phyloP scores from a whole-genome alignment of 176 grass and related monocot species.

The Tillandsia leiboldiana region DNA sequence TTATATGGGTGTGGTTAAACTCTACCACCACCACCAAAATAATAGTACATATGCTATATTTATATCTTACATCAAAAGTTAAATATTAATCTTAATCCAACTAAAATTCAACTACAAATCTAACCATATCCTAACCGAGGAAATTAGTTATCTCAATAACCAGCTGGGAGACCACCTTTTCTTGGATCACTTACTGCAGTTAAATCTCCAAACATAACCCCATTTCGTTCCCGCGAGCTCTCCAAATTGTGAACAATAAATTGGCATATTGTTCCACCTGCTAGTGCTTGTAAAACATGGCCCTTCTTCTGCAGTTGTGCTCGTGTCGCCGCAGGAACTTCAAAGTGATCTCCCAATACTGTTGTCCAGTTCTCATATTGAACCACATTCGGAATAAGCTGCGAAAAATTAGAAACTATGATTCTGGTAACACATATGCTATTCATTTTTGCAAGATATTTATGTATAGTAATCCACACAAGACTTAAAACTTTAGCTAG shows the following conservation, averaged over 20 bases:
- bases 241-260: conserved; percentile 55
- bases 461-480: too few species aligned
- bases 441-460: too few species aligned
- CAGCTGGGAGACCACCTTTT: conserved; percentile 83
- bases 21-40: too few species aligned
- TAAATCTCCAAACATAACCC: conserved; percentile 28
- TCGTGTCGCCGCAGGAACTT: conserved; percentile 53
- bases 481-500: too few species aligned
- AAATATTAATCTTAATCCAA: too few species aligned
- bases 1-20: too few species aligned
- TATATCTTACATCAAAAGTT: too few species aligned
- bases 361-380: conserved; percentile 96
- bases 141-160: conserved; percentile 35
- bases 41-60: too few species aligned
- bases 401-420: conserved; percentile 3
- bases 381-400: conserved; percentile 90
- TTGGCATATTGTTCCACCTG: conserved; percentile 84
- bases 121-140: not conserved
- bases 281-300: conserved; percentile 47
- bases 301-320: conserved; percentile 52
- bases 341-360: conserved; percentile 63
- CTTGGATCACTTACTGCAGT: conserved; percentile 85
- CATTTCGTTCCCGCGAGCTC: not conserved
- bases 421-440: too few species aligned
- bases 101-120: too few species aligned